Conservation (phyloP, 1,139 yeast genomes). For the Taphrina pruni region DNA sequence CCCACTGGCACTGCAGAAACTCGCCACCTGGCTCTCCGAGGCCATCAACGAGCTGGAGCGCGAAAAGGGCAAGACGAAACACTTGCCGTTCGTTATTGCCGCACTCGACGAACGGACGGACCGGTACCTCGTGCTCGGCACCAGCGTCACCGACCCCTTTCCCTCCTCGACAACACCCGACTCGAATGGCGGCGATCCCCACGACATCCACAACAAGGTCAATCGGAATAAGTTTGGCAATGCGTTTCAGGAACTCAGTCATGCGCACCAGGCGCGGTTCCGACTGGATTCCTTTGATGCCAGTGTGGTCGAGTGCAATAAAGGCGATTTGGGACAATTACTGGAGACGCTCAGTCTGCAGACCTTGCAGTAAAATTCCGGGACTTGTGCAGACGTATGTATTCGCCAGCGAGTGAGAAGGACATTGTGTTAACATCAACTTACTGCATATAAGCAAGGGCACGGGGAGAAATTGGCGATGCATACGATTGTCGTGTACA, state of each 20-base stretch:
- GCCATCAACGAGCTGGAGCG: slow-evolving; percentile 44
- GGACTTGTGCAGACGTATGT: not conserved
- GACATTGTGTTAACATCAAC: not conserved
- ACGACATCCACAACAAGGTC: not conserved
- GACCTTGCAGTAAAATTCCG: slow-evolving; percentile 30
- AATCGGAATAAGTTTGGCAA: slow-evolving; percentile 78
- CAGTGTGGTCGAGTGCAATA: slow-evolving; percentile 84
- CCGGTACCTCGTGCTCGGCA: slow-evolving; percentile 85
- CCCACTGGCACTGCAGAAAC: slow-evolving; percentile 79
- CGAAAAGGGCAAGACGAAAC: slow-evolving; percentile 43
- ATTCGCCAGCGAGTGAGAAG: not conserved
- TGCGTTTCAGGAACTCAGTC: slow-evolving; percentile 87
- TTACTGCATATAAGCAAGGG: not conserved
- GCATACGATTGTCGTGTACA: too few species aligned
- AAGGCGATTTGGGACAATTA: slow-evolving; percentile 86
- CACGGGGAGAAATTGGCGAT: too few species aligned
- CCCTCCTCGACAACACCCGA: slow-evolving; percentile 58
- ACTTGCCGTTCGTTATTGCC: slow-evolving; percentile 84
- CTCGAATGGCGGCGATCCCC: too few species aligned
- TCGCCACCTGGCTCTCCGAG: slow-evolving; percentile 91
- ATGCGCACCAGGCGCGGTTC: slow-evolving; percentile 81
- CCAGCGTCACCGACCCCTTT: slow-evolving; percentile 71
- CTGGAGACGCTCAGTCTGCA: slow-evolving; percentile 69
- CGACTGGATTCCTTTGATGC: slow-evolving; percentile 94
- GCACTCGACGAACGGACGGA: slow-evolving; percentile 75